phyloP scores from a whole-genome alignment of 139 green algal genomes.

The Micractinium conductrix region DNA sequence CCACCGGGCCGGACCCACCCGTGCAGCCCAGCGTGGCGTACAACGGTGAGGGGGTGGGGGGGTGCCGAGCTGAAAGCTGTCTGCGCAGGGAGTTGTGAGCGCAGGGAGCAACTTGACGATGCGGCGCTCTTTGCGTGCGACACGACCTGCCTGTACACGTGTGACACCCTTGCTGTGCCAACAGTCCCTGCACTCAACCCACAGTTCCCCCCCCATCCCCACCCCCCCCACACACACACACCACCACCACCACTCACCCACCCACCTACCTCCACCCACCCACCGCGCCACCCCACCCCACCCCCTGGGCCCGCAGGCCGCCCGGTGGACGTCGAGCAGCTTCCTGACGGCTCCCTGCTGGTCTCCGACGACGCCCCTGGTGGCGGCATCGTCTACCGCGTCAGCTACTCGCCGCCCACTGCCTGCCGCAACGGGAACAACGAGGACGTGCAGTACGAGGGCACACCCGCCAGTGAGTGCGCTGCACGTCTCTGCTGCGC shows the following conservation, averaged over 20 bases:
- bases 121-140: neutral
- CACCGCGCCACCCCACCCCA: neutral
- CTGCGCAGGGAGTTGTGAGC: too few relatives aligned
- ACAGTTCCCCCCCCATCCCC: neutral
- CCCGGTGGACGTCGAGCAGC: constrained; percentile 46
- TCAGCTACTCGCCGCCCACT: too few relatives aligned
- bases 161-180: neutral
- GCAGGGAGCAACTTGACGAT: too few relatives aligned
- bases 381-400: constrained; percentile 36
- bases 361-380: constrained; percentile 42
- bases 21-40: neutral
- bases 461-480: too few relatives aligned
- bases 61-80: too few relatives aligned
- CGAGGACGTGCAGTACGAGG: too few relatives aligned
- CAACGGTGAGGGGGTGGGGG: neutral
- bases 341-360: constrained; percentile 50
- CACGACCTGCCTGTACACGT: neutral
- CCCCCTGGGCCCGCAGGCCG: neutral
- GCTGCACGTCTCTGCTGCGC: too few relatives aligned
- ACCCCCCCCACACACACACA: too few relatives aligned
- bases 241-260: too few relatives aligned
- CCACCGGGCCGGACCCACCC: neutral
- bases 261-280: too few relatives aligned
- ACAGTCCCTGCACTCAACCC: neutral
- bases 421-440: too few relatives aligned